Evolutionary conservation across 2,329 filamentous ascomycete species (phyloP), one percentile per base, ranked within the genome.

Genomic region (Hypomyces perniciosus): DNA sequence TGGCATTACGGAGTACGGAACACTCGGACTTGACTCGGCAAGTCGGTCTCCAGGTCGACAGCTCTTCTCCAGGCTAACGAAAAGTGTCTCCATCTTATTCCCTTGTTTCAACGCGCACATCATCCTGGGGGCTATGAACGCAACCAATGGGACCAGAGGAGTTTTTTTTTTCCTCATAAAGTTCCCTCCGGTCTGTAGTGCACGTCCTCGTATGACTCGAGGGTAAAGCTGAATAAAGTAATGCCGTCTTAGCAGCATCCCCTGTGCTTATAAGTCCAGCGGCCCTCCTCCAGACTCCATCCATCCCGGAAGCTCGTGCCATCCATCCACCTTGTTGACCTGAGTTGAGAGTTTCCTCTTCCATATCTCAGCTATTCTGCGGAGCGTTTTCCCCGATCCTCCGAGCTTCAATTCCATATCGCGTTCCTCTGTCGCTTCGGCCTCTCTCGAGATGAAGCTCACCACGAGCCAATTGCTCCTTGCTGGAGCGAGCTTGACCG

Each of bases 381-480:
- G 20, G 13, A 9, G 10, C 10, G 12, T 13, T 8, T 38, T 45
- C 20, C n/a, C 6, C n/a, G 31, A 44, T n/a, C 8, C 39, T 28
- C 20, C 10, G n/a, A 28, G 39, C 20, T 10, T 41, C 6, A n/a
- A 28, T 26, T 42, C 39, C 20, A 28, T 42, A 9, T 28, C 9
- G 39, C 39, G 20, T 20, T 20, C 20, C 20, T 20, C 20, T 20
- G 20, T 20, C 3, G 20, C 20, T 33, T 39, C 20, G 10, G 34
- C 48, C 48, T 20, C 29, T 35, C 26, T 26, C 44, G 54, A 40
- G 31, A 63, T 66, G 63, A 65, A 62, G 59, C 55, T 62, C 55
- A 49, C 56, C n/a, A 45, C 55, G 27, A 30, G 51, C 27, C 59
- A 57, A 43, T 48, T 65, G 53, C 62, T 66, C 49, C 57, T 66